Conservation (phyloP, 164 flowering plant genomes). For the Santalum album region DNA sequence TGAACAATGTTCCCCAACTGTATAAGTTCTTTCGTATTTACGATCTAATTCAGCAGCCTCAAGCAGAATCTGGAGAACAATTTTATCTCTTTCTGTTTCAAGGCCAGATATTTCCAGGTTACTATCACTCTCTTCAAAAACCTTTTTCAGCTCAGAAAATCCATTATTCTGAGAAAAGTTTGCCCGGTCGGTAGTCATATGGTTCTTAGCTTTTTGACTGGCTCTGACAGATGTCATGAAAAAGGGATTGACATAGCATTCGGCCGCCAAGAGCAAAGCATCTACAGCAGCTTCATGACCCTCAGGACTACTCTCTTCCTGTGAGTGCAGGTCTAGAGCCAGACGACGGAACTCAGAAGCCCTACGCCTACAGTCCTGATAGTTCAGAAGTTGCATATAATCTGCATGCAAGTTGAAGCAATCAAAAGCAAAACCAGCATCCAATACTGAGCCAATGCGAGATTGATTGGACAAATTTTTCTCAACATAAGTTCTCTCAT, state of each 20-base stretch:
- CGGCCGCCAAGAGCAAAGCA: constrained; percentile 88
- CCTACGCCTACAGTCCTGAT: constrained; percentile 58
- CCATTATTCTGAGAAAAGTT: constrained; percentile 18
- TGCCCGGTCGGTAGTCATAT: constrained; percentile 12
- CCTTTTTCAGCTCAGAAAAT: constrained; percentile 23
- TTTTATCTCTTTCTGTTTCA: constrained; percentile 68
- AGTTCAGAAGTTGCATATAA: constrained; percentile 61
- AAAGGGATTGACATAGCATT: constrained; percentile 80
- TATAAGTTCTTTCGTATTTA: constrained; percentile 23
- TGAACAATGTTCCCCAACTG: constrained; percentile 19
- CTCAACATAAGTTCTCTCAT: constrained; percentile 22
- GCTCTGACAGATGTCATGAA: constrained; percentile 44
- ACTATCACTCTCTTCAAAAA: constrained; percentile 21
- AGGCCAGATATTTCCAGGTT: constrained; percentile 45
- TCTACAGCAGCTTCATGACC: constrained; percentile 82
- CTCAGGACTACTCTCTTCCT: constrained; percentile 43
- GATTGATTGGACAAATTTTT: constrained; percentile 14
- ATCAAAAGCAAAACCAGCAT: constrained; percentile 39
- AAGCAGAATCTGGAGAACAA: constrained; percentile 69
- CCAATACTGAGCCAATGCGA: constrained; percentile 25
- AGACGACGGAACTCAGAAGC: constrained; percentile 77
- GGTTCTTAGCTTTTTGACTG: constrained; percentile 19
- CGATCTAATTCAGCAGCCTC: constrained; percentile 81
- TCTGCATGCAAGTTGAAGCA: constrained; percentile 63
- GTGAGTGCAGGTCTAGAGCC: constrained; percentile 67